Evolutionary conservation across 1,284 basidiomycete genomes (phyloP).

Genomic region (Cutaneotrichosporon sp.): DNA sequence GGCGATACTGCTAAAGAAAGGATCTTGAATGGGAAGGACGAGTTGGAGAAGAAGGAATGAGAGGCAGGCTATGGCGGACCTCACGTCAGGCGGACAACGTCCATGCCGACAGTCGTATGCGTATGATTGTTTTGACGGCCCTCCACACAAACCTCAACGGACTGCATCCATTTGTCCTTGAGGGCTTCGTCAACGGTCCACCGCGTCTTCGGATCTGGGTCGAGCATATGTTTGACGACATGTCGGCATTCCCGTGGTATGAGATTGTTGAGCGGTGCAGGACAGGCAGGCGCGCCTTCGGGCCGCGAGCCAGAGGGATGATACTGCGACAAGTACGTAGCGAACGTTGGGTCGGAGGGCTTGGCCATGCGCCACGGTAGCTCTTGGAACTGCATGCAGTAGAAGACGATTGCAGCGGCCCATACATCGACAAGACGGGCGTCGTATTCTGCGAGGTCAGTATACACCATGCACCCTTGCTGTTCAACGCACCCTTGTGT

Average conservation of each 20-base stretch:
- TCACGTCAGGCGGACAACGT: conserved; percentile 25
- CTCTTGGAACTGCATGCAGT: conserved; percentile 96
- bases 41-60: not conserved
- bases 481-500: conserved; percentile 82
- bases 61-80: not conserved
- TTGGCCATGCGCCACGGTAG: conserved; percentile 96
- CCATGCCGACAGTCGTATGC: conserved; percentile 39
- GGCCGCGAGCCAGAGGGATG: conserved; percentile 26
- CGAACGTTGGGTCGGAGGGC: conserved; percentile 72
- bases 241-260: conserved; percentile 78
- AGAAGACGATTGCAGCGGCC: conserved; percentile 95
- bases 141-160: conserved; percentile 57
- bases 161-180: conserved; percentile 72
- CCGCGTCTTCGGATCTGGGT: conserved; percentile 81
- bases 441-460: conserved; percentile 70
- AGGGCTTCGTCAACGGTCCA: conserved; percentile 77
- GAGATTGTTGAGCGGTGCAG: conserved; percentile 66
- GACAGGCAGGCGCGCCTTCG: conserved; percentile 24
- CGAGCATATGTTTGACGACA: conserved; percentile 88
- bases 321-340: conserved; percentile 70
- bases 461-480: not conserved
- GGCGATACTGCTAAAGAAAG: not conserved
- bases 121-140: conserved; percentile 37
- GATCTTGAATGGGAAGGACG: too few relatives aligned
- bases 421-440: conserved; percentile 95